Conservation (phyloP, 2,329 filamentous ascomycete genomes). For the Graphilbum sp. region DNA sequence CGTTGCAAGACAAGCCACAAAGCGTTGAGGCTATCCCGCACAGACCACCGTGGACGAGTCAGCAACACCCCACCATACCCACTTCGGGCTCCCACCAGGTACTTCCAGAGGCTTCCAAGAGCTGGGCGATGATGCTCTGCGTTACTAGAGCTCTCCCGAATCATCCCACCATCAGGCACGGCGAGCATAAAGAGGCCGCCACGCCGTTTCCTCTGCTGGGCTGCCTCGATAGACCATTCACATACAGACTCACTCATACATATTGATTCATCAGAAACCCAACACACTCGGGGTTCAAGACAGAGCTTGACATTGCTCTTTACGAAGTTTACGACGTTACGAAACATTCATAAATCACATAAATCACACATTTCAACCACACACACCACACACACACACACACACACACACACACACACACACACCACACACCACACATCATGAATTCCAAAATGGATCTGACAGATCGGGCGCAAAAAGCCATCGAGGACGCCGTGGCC, state of each 20-base stretch:
- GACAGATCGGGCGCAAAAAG: conserved; percentile 82
- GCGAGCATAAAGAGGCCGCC: background rate
- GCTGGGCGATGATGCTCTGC: background rate
- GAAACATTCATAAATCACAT: no score
- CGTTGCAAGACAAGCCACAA: no score
- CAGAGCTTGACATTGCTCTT: no score
- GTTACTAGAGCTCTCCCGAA: conserved; percentile 1
- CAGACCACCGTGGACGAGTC: background rate
- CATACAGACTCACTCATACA: conserved; percentile 7
- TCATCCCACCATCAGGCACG: background rate
- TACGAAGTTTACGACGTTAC: no score
- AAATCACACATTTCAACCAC: background rate
- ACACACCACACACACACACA: background rate
- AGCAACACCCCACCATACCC: background rate
- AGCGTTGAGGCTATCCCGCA: no score
- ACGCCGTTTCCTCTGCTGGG: no score
- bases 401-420: background rate
- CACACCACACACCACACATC: conserved; percentile 3
- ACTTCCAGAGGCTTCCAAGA: conserved; percentile 8
- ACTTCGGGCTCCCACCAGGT: background rate
- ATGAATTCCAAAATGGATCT: conserved; percentile 78
- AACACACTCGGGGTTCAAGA: no score
- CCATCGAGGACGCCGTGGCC: conserved; percentile 73
- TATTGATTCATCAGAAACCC: conserved; percentile 6
- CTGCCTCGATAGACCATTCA: no score